A percentile compares a stretch with the other conserved stretches of the same genome.
These are phyloP conservation scores for Russula vinacea DNA, from an alignment of 768 basidiomycete species.

Conservation along the genomic window DNA sequence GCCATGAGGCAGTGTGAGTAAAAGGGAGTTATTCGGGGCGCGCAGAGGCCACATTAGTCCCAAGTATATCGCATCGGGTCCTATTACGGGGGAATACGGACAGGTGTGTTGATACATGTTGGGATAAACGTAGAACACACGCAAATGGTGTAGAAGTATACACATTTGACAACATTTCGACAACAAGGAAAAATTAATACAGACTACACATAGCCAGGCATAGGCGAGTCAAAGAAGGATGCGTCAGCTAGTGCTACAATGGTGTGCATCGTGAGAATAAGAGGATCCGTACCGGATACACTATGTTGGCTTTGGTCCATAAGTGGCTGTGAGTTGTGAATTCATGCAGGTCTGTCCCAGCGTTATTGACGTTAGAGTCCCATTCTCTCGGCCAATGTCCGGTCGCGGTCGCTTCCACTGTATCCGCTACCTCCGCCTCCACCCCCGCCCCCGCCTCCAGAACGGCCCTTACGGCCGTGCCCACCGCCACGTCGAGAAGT, in stretches of 20 bases:
- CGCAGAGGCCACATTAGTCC: background rate
- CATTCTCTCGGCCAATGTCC: slow-evolving; percentile 84
- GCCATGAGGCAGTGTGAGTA: background rate
- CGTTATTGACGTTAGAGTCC: slow-evolving; percentile 51
- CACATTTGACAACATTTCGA: slow-evolving; percentile 33
- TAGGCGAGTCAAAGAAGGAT: slow-evolving; percentile 24
- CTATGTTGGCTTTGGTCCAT: slow-evolving; percentile 29
- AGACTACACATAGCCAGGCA: slow-evolving; percentile 32
- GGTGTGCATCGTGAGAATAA: slow-evolving; percentile 23
- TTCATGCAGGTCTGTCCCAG: slow-evolving; percentile 30
- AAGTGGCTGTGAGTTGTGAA: slow-evolving; percentile 21
- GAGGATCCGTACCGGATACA: slow-evolving; percentile 41
- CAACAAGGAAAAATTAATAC: slow-evolving; percentile 38
- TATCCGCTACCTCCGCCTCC: slow-evolving; percentile 36
- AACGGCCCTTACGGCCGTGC: slow-evolving; percentile 35
- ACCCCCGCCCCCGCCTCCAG: slow-evolving; percentile 34
- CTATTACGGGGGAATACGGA: background rate
- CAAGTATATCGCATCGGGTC: slow-evolving; percentile 1
- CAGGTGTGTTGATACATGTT: background rate
- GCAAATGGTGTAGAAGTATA: slow-evolving; percentile 29
- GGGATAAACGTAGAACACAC: slow-evolving; percentile 19
- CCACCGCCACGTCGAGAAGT: slow-evolving; percentile 26
- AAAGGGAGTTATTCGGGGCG: background rate
- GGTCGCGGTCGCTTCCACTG: slow-evolving; percentile 42
- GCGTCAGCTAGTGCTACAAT: slow-evolving; percentile 38